Conservation (phyloP, 2,329 filamentous ascomycete species). For the Madurella mycetomatis region DNA sequence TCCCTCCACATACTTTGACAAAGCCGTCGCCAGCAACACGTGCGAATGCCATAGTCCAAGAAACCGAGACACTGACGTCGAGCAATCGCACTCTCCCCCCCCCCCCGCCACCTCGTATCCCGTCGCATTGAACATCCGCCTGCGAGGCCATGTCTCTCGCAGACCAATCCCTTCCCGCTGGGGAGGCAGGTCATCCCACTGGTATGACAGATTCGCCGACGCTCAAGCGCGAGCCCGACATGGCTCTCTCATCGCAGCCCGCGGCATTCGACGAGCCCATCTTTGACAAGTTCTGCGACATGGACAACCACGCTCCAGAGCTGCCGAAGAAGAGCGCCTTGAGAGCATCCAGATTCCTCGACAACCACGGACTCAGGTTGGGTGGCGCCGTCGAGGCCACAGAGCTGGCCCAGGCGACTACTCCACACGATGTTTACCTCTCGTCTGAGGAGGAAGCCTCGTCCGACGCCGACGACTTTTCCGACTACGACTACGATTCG, state of each 20-base stretch:
- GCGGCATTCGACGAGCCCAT: slow-evolving; percentile 19
- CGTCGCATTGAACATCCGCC: slow-evolving; percentile 2
- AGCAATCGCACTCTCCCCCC: slow-evolving; percentile 9
- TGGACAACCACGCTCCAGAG: slow-evolving; percentile 34
- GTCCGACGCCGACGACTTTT: slow-evolving; percentile 57
- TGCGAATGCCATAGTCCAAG: background rate
- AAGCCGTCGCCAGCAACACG: background rate
- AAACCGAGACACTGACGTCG: slow-evolving; percentile 13
- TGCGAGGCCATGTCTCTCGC: slow-evolving; percentile 21
- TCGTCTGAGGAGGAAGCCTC: slow-evolving; percentile 64
- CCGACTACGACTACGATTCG: slow-evolving; percentile 38
- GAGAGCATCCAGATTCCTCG: slow-evolving; percentile 44
- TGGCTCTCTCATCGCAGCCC: slow-evolving; percentile 11
- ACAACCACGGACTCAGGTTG: slow-evolving; percentile 35
- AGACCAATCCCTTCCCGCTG: slow-evolving; percentile 11
- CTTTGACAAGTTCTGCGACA: slow-evolving; percentile 22
- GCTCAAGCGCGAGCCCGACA: slow-evolving; percentile 7
- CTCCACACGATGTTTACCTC: slow-evolving; percentile 57
- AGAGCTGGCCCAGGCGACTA: slow-evolving; percentile 34
- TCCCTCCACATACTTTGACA: background rate
- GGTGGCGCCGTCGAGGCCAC: slow-evolving; percentile 25
- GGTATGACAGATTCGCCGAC: slow-evolving; percentile 12
- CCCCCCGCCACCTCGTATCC: background rate
- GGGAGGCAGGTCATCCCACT: slow-evolving; percentile 9
- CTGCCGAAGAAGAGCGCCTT: slow-evolving; percentile 49